Evolutionary conservation across 177 flowering plant species (phyloP).

Genomic region (Vitis hybrid): DNA sequence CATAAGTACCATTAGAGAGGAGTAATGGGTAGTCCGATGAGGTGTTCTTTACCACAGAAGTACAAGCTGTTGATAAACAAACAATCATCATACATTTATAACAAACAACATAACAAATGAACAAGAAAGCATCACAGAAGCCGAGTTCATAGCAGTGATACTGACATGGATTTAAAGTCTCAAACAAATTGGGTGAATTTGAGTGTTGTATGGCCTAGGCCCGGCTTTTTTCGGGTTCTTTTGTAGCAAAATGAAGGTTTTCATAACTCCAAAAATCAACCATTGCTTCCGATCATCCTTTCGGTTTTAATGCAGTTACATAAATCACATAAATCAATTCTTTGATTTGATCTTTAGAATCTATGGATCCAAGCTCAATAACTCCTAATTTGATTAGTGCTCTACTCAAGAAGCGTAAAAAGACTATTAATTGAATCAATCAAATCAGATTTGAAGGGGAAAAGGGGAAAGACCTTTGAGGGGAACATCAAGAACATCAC

Average conservation of each 20-base stretch:
- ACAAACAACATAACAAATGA: not conserved
- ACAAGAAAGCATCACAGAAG: not conserved
- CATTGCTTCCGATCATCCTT: too few relatives aligned
- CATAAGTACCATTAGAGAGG: constrained; percentile 64
- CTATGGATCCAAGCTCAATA: too few relatives aligned
- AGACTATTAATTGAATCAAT: not conserved
- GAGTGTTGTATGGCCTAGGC: too few relatives aligned
- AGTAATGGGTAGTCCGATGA: constrained; percentile 64
- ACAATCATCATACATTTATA: too few relatives aligned
- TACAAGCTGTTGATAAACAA: constrained; percentile 51
- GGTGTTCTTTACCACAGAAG: constrained; percentile 36
- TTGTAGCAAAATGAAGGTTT: too few relatives aligned
- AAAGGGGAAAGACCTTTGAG: constrained; percentile 41
- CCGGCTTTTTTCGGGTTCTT: too few relatives aligned
- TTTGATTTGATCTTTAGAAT: too few relatives aligned
- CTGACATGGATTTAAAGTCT: not conserved
- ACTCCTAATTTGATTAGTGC: too few relatives aligned
- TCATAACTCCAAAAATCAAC: not conserved
- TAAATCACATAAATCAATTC: too few relatives aligned
- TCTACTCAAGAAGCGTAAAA: too few relatives aligned
- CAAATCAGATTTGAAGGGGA: not conserved
- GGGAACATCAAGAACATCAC: constrained; percentile 70
- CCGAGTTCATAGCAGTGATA: too few relatives aligned
- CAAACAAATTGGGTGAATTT: not conserved
- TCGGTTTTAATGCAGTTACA: too few relatives aligned